Base-by-base conservation (phyloP, 2,329 filamentous ascomycete species). In the Fusarium fracticaudum region DNA sequence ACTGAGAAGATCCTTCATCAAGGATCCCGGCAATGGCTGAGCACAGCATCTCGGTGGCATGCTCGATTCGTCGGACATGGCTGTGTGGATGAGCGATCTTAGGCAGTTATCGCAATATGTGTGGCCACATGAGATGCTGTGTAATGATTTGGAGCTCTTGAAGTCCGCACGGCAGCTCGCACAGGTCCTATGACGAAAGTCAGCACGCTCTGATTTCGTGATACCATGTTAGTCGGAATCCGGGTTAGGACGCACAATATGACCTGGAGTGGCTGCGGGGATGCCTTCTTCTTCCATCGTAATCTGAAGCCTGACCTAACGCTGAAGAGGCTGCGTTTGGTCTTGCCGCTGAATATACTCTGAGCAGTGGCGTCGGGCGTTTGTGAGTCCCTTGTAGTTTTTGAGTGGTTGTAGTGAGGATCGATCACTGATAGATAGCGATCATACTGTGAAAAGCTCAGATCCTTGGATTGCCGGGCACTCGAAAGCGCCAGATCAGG, bases 1-100 rank as follows among this genome's bases (percentile, higher is more conserved):
- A 24, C 80, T 83, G 26, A 91, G 82, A 4, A 89, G 80, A 0
- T 83, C 80, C 73, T 86, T 87, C 69, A 91, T 84, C 38, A 85
- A 83, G 5, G 81, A 71, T 33, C 84, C 83, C 4, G 89, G 86
- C 33, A 91, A 85, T 3, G 89, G 86, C 73, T 87, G 85, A 4
- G 86, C 85, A 78, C 90, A 91, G 78, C 90, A 91, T 63, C 88
- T 83, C 1, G 90, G 90, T 13, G 90, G 90, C 88, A 91, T 91
- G 71, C 86, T 89, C 60, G 86, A 84, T 80, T 91, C 90, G 74
- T 91, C 86, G 20, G 82, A 83, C 44, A 84, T 85, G 29, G 89
- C 87, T 78, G 90, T 87, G 26, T 84, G 84, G 66, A 91, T 84
- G 78, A 91, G 83, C 41, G 86, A 83, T 59, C 83, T 83, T 18